phyloP scores from a whole-genome alignment of 768 basidiomycete genomes.

The Strobilomyces dryophilus region DNA sequence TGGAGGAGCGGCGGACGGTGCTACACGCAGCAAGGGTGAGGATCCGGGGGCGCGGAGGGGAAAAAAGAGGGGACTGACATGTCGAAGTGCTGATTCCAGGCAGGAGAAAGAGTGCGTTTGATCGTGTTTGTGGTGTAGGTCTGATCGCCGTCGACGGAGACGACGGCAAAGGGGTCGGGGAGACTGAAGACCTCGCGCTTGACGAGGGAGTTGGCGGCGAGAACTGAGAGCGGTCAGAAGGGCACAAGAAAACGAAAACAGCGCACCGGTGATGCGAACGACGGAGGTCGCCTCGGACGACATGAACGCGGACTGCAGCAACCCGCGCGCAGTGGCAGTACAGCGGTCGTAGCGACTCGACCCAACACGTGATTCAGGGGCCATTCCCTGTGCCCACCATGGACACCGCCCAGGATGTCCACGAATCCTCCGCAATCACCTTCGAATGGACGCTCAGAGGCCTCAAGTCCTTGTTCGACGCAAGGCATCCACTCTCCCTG shows the following conservation, averaged over 20 bases:
- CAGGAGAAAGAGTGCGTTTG: constrained; percentile 63
- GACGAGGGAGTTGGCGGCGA: constrained; percentile 67
- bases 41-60: neutral
- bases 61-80: constrained; percentile 48
- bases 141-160: constrained; percentile 83
- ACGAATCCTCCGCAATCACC: constrained; percentile 53
- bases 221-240: constrained; percentile 46
- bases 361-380: constrained; percentile 3
- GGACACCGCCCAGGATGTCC: constrained; percentile 35
- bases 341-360: neutral
- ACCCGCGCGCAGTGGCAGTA: neutral
- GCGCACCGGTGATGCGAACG: constrained; percentile 27
- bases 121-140: constrained; percentile 72
- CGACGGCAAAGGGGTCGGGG: constrained; percentile 85
- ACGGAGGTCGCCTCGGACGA: constrained; percentile 14
- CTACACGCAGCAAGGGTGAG: constrained; percentile 33
- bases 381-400: constrained; percentile 6
- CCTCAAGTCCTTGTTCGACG: constrained; percentile 70
- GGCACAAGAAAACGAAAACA: neutral
- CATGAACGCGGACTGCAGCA: constrained; percentile 9
- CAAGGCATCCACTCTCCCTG: constrained; percentile 36
- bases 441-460: constrained; percentile 80
- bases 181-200: constrained; percentile 78
- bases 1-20: constrained; percentile 67
- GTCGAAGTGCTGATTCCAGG: constrained; percentile 87